These are phyloP conservation scores for Eremochloa ophiuroides DNA, from an alignment of 176 grass and related monocot species.

Conservation along the genomic window DNA sequence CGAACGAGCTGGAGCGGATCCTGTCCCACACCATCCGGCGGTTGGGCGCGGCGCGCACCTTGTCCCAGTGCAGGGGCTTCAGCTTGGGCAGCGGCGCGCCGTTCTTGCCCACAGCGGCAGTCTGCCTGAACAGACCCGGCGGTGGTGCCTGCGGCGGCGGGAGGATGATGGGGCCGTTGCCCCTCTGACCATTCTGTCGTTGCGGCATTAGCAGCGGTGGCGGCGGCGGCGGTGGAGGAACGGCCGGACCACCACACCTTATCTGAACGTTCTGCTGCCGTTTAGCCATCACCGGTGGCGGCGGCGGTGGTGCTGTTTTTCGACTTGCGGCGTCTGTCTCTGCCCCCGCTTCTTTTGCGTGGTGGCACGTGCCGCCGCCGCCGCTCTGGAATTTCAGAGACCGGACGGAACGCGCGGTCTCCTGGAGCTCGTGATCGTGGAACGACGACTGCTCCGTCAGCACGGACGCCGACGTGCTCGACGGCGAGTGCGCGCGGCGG, in stretches of 20 bases:
- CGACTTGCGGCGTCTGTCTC: neutral
- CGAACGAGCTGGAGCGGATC: conserved; percentile 91
- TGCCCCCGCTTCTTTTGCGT: neutral
- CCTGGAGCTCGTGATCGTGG: conserved; percentile 3
- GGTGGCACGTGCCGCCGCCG: neutral
- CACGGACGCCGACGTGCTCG: conserved; percentile 29
- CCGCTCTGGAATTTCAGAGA: conserved; percentile 15
- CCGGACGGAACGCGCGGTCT: neutral
- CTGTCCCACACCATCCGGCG: conserved; percentile 94
- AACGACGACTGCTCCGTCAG: neutral
- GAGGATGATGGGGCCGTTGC: neutral
- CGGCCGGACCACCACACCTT: neutral
- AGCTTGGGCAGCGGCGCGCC: conserved; percentile 73
- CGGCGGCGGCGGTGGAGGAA: conserved; percentile 27
- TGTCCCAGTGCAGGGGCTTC: conserved; percentile 99
- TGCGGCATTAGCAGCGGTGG: conserved; percentile 17
- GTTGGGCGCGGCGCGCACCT: conserved; percentile 81
- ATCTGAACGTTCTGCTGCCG: neutral
- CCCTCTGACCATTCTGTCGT: conserved; percentile 16
- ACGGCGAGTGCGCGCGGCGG: conserved; percentile 6
- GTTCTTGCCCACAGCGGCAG: conserved; percentile 29
- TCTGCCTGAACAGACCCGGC: conserved; percentile 27
- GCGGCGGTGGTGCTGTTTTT: neutral
- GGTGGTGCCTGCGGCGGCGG: conserved; percentile 36
- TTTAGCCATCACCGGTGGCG: conserved; percentile 1